These are phyloP conservation scores for Fraxinus nigra DNA, from an alignment of 305 asterid genomes.

Conservation along the genomic window DNA sequence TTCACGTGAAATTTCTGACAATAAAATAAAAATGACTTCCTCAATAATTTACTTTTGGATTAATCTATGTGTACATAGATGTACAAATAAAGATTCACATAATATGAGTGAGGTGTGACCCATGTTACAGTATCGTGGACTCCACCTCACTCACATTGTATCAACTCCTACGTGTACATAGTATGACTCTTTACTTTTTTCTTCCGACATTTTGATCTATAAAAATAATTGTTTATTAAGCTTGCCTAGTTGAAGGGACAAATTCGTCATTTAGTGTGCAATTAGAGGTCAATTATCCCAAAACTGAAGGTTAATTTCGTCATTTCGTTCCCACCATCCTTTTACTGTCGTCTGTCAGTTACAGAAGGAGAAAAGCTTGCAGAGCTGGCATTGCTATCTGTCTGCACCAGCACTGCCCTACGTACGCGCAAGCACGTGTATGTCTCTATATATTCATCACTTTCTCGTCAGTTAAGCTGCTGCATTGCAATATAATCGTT, in stretches of 20 bases:
- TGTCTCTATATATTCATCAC: conserved; percentile 17
- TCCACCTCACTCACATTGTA: no score
- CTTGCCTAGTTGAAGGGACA: neutral
- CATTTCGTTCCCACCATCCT: conserved; percentile 9
- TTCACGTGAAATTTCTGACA: no score
- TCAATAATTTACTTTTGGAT: no score
- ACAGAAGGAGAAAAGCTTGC: conserved; percentile 30
- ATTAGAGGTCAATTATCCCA: neutral
- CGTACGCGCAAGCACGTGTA: neutral
- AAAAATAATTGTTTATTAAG: no score
- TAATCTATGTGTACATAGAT: no score
- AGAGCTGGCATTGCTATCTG: conserved; percentile 33
- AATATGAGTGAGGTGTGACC: no score
- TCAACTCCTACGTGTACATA: no score
- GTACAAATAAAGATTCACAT: no score
- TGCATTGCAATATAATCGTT: conserved; percentile 24
- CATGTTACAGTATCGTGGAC: no score
- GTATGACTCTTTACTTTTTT: no score
- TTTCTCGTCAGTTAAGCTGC: conserved; percentile 36
- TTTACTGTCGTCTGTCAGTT: conserved; percentile 7
- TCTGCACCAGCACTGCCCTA: neutral
- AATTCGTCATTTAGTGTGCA: neutral
- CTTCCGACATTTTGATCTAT: neutral
- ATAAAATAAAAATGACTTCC: no score
- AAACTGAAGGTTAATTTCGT: conserved; percentile 20